phyloP scores from a whole-genome alignment of 768 basidiomycete genomes.

The Boletus rufocinnamomeus region DNA sequence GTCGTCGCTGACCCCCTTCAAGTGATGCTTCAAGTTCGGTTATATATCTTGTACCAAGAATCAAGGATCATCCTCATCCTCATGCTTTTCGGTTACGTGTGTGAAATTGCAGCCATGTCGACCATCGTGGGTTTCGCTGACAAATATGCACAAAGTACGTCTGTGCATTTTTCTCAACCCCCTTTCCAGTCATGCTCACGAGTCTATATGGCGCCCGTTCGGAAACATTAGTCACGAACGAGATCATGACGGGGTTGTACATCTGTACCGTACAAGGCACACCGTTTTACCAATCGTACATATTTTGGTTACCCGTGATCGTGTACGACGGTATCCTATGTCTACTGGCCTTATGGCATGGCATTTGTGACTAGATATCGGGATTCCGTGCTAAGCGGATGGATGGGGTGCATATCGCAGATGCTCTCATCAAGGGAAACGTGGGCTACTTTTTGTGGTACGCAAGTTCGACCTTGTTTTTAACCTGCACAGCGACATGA shows the following conservation, averaged over 20 bases:
- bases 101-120: background rate
- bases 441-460: conserved; percentile 21
- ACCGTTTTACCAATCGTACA: background rate
- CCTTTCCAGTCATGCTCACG: no score
- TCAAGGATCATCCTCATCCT: conserved; percentile 12
- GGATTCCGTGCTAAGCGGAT: background rate
- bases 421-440: conserved; percentile 16
- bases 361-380: background rate
- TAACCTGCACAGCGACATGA: no score
- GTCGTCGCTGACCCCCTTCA: background rate
- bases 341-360: conserved; percentile 8
- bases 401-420: conserved; percentile 6
- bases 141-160: no score
- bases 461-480: background rate
- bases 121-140: background rate
- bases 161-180: no score
- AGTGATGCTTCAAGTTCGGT: conserved; percentile 20
- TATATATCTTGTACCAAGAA: conserved; percentile 17
- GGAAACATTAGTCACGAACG: no score
- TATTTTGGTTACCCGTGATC: conserved; percentile 14
- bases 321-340: conserved; percentile 11
- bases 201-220: no score
- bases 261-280: background rate
- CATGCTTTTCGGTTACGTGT: conserved; percentile 9
- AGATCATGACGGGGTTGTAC: no score